Base-by-base conservation (phyloP, 2,329 filamentous ascomycete species). In the Arachnomyces sp. region DNA sequence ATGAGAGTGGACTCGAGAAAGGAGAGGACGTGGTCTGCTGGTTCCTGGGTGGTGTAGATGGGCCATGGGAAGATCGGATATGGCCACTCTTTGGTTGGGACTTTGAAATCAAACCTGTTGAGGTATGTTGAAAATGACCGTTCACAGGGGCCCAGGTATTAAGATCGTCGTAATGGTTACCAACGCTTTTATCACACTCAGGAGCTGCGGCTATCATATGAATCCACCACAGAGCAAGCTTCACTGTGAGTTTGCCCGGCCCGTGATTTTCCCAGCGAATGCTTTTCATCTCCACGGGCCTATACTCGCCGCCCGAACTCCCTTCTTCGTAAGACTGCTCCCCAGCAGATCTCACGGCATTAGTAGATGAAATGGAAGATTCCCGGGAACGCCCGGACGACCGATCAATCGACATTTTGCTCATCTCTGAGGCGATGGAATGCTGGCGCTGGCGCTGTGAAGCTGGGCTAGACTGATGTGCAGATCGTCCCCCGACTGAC, bases 201-300 rank as follows among this genome's bases (percentile, higher is more conserved):
- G 43, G 43, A 2, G 43, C 43, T 18, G 13, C 39, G 4, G 44
- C 44, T 34, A 45, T 13, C 40, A 45, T 45, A 35, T 45, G 44
- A 13, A 45, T 37, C 44, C 40, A 45, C 44, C 44, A 45, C 2
- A 45, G 16, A 11, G 40, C 44, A 31, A 45, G 40, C 28, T 43
- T 43, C 7, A 45, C 34, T 2, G 44, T 45, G 4, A 45, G 37
- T 14, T 40, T 37, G 2, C 34, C 37, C 16, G 9, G 29, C 4
- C 44, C 44, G 3, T 35, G 18, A 34, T 40, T 30, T 8, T 6
- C 6, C 44, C 44, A 45, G 9, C 36, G 40, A 35, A 45, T 45
- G 25, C 36, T 40, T 33, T 43, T 43, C 40, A 43, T 43, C n/a
- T 45, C 40, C 3, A 45, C 15, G 11, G 30, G 32, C n/a, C 40